A percentile compares a stretch with the other conserved stretches of the same genome.
Conservation (phyloP, 2,329 filamentous ascomycete genomes). For the Penicillium vulpinum region DNA sequence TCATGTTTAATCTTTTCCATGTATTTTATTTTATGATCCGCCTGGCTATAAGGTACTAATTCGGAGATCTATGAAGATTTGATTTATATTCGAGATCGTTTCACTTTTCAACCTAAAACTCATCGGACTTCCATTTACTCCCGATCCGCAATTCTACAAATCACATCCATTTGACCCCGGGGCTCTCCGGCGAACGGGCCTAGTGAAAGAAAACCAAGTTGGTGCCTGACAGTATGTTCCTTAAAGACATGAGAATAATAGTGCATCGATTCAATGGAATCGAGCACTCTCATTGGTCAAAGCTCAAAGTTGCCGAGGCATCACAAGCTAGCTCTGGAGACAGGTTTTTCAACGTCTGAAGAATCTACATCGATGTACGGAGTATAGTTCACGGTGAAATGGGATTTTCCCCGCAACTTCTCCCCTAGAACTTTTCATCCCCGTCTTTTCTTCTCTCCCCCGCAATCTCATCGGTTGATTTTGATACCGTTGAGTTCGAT, state of each 20-base stretch:
- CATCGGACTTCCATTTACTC: neutral
- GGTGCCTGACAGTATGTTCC: neutral
- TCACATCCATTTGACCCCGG: neutral
- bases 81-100: neutral
- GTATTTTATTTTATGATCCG: neutral
- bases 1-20: neutral
- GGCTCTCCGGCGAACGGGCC: neutral
- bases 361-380: neutral
- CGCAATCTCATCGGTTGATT: neutral
- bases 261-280: no score
- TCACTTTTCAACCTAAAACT: neutral
- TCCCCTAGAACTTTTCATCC: neutral
- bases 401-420: neutral
- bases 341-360: neutral
- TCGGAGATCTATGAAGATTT: neutral
- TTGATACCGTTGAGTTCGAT: neutral
- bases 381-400: neutral
- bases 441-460: neutral
- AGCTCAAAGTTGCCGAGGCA: conserved; percentile 18
- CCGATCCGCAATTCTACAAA: neutral
- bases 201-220: neutral
- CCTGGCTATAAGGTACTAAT: neutral
- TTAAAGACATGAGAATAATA: no score
- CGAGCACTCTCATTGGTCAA: conserved; percentile 13
- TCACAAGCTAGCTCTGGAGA: no score